Evolutionary conservation across 805 yeast species (phyloP).

Genomic region (Kodamaea kaohsiungensis): DNA sequence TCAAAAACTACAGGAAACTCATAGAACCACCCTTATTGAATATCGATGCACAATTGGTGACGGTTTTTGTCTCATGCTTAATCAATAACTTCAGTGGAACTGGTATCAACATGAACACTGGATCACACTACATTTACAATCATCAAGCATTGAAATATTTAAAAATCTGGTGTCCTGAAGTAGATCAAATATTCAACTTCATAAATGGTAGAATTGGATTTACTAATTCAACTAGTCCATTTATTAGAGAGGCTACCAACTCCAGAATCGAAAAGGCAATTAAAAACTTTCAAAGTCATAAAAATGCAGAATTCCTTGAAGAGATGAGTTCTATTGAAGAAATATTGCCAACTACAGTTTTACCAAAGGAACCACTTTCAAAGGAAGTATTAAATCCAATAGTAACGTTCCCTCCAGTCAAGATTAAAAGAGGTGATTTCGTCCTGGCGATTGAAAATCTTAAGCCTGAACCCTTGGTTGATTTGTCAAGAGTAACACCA

Average conservation of each 20-base stretch:
- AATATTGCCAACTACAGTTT: slow-evolving; percentile 9
- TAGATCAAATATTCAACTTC: slow-evolving; percentile 16
- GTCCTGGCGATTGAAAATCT: background rate
- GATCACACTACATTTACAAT: slow-evolving; percentile 33
- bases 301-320: background rate
- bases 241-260: slow-evolving; percentile 5
- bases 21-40: slow-evolving; percentile 23
- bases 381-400: slow-evolving; percentile 25
- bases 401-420: slow-evolving; percentile 31
- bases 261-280: background rate
- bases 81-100: slow-evolving; percentile 29
- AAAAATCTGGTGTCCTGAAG: slow-evolving; percentile 36
- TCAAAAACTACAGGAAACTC: slow-evolving; percentile 18
- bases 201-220: background rate
- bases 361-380: slow-evolving; percentile 16
- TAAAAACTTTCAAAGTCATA: background rate
- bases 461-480: slow-evolving; percentile 25
- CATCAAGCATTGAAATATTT: slow-evolving; percentile 33
- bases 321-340: slow-evolving; percentile 1
- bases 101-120: slow-evolving; percentile 19
- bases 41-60: slow-evolving; percentile 34
- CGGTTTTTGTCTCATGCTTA: slow-evolving; percentile 31
- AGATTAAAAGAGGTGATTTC: background rate
- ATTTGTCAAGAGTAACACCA: slow-evolving; percentile 27
- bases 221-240: background rate